phyloP scores from a whole-genome alignment of 1,139 yeast species.

The Pneumocystis sp. region DNA sequence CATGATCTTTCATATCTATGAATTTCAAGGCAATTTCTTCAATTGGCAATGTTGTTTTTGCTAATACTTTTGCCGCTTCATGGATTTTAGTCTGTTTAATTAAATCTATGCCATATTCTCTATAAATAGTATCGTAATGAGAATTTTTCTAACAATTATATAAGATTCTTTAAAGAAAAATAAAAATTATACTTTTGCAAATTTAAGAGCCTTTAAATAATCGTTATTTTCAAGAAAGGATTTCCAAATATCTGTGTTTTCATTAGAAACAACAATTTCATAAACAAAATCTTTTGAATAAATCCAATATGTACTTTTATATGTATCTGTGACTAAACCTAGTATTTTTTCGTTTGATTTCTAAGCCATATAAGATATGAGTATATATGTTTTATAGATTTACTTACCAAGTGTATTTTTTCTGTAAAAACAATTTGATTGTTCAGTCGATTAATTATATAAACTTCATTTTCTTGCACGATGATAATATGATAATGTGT shows the following conservation, averaged over 20 bases:
- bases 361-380: constrained; percentile 8
- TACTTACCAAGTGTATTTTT: constrained; percentile 20
- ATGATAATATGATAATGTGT: constrained; percentile 41
- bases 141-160: constrained; percentile 11
- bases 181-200: constrained; percentile 27
- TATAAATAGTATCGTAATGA: constrained; percentile 40
- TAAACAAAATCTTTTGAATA: constrained; percentile 37
- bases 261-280: constrained; percentile 58
- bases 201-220: constrained; percentile 52
- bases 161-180: background rate
- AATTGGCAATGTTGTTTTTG: constrained; percentile 50
- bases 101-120: constrained; percentile 49
- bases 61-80: constrained; percentile 51
- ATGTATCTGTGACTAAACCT: constrained; percentile 48
- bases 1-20: constrained; percentile 31
- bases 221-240: constrained; percentile 45
- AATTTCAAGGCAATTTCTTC: constrained; percentile 57
- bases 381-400: background rate
- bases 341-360: constrained; percentile 28
- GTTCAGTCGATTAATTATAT: constrained; percentile 36
- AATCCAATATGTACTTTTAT: constrained; percentile 45
- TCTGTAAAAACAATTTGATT: constrained; percentile 33
- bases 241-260: constrained; percentile 63
- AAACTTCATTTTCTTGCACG: constrained; percentile 30
- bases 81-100: constrained; percentile 24